A percentile compares a stretch with the other conserved stretches of the same genome.
phyloP scores from a whole-genome alignment of 73 alveolate genomes.

The Tetrahymena thermophila region DNA sequence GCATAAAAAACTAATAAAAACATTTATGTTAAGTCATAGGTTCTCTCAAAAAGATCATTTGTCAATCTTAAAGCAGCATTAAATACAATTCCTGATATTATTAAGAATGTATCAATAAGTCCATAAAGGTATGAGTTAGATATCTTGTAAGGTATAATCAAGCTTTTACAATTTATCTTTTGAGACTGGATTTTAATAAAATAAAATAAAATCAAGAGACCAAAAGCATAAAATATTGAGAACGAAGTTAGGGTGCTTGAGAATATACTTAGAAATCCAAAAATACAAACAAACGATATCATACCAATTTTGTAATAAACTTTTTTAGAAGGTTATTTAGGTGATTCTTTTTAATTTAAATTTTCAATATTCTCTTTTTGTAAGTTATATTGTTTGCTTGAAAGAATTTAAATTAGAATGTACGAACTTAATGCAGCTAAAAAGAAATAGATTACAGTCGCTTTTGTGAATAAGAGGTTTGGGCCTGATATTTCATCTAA shows the following conservation, averaged over 20 bases:
- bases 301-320: background rate
- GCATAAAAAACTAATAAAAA: background rate
- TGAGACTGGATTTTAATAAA: background rate
- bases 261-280: background rate
- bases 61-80: background rate
- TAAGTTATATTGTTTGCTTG: background rate
- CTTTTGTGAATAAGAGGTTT: background rate
- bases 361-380: background rate
- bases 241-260: background rate
- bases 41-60: background rate
- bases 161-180: background rate
- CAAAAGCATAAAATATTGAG: background rate
- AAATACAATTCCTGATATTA: background rate
- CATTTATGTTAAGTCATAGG: background rate
- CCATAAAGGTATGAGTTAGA: background rate
- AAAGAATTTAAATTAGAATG: background rate
- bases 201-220: background rate
- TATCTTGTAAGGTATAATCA: background rate
- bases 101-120: background rate
- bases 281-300: too few relatives aligned
- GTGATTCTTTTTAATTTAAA: too few relatives aligned
- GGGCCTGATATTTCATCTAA: background rate
- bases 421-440: background rate
- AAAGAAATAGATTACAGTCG: background rate
- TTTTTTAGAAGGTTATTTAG: too few relatives aligned